Conservation (phyloP, 1,284 basidiomycete genomes). For the Ustilago xerochloae region DNA sequence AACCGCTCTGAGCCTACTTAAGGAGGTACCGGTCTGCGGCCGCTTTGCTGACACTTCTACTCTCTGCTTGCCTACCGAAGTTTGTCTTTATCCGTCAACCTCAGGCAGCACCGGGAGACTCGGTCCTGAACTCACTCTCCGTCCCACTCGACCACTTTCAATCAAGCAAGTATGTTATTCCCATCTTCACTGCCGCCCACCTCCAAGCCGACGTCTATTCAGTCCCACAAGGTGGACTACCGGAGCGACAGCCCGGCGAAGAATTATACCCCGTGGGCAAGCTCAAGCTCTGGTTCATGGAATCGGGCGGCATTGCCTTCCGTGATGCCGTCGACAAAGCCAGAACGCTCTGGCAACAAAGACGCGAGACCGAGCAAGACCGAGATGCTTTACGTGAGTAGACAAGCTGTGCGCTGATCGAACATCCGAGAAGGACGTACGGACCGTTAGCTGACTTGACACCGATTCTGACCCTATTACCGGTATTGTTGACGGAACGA, state of each 20-base stretch:
- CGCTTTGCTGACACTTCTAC: too few species aligned
- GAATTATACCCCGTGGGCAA: slow-evolving; percentile 40
- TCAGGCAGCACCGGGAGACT: slow-evolving; percentile 8
- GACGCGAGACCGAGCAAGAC: slow-evolving; percentile 24
- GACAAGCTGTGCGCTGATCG: background rate
- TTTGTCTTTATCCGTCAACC: slow-evolving; percentile 54
- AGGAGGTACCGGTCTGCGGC: too few species aligned
- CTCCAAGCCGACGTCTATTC: slow-evolving; percentile 55
- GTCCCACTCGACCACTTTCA: slow-evolving; percentile 52
- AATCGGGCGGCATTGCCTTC: slow-evolving; percentile 53
- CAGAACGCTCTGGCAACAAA: slow-evolving; percentile 16
- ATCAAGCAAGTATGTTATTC: slow-evolving; percentile 50
- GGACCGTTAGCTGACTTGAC: background rate
- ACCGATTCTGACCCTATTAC: background rate
- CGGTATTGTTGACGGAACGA: background rate
- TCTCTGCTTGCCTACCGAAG: slow-evolving; percentile 2
- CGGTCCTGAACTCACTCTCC: slow-evolving; percentile 41
- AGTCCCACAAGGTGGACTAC: slow-evolving; percentile 52
- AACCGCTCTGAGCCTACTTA: too few species aligned
- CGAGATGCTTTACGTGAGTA: slow-evolving; percentile 55
- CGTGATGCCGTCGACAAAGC: slow-evolving; percentile 52
- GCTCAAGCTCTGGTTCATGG: slow-evolving; percentile 57
- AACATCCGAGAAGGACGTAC: background rate
- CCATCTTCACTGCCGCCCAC: slow-evolving; percentile 57
- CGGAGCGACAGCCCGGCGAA: slow-evolving; percentile 37